Evolutionary conservation across 1,284 basidiomycete species (phyloP).

Genomic region (Ceratobasidium sp.): DNA sequence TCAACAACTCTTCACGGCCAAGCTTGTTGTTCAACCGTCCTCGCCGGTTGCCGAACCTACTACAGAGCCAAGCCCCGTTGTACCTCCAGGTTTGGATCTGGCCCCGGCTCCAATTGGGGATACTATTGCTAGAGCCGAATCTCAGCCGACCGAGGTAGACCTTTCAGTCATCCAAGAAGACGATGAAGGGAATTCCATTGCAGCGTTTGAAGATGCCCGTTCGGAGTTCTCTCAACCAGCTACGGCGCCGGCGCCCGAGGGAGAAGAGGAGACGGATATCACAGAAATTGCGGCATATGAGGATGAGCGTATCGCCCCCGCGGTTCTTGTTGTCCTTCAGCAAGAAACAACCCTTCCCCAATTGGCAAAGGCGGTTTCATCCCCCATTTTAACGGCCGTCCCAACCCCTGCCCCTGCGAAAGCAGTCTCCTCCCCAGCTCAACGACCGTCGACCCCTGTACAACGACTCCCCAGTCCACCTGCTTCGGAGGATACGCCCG

Average conservation of each 20-base stretch:
- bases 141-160: conserved; percentile 31
- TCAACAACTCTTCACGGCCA: conserved; percentile 31
- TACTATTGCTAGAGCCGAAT: conserved; percentile 1
- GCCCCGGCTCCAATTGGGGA: conserved; percentile 17
- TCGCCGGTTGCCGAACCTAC: conserved; percentile 11
- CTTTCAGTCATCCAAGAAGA: conserved; percentile 41
- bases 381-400: not conserved
- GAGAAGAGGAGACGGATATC: conserved; percentile 25
- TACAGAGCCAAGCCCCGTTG: conserved; percentile 11
- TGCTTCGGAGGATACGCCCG: conserved; percentile 33
- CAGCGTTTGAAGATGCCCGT: conserved; percentile 31
- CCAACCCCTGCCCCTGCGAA: not conserved
- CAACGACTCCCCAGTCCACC: conserved; percentile 42
- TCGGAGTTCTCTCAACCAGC: conserved; percentile 34
- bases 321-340: not conserved
- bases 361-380: not conserved
- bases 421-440: conserved; percentile 10
- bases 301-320: not conserved
- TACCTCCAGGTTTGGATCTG: conserved; percentile 44
- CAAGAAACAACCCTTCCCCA: not conserved
- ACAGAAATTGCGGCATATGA: not conserved
- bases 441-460: not conserved
- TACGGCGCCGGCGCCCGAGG: not conserved
- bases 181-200: conserved; percentile 37
- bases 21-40: conserved; percentile 21